Base-by-base conservation (phyloP, 352 stramenopile genomes). In the Plasmopara viticola region DNA sequence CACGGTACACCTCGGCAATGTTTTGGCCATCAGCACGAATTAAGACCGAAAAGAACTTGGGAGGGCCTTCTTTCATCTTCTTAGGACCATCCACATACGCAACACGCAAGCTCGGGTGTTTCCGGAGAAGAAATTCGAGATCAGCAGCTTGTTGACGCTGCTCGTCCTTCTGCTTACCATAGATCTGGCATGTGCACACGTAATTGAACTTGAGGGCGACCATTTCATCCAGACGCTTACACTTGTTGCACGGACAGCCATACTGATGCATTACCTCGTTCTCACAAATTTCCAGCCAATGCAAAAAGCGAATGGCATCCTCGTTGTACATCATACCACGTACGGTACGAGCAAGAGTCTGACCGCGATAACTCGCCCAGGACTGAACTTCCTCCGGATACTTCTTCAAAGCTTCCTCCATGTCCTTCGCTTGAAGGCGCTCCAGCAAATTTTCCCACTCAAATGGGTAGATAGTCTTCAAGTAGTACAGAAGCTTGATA, bases 401-500 rank as follows among this genome's bases (percentile, higher is more conserved):
- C 37, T 92, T 92, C 51, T 91, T 92, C 17, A 94, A 38, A 7
- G 84, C 84, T 50, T 92, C 82, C 9, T 90, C 69, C 75, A 90
- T 86, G 37, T 94, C 84, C 62, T 92, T 92, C 0, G 59, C 67
- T 40, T 82, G 63, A 9, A 94, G 46, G 20, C 84, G 76, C 46
- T 94, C 84, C 0, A 94, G 59, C 40, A 94, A 50, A 52, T 94
- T 94, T 41, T 89, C 74, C 76, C 78, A 94, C 60, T 94, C 84
- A 45, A 86, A 88, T 6, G 79, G 81, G 44, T 94, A 90, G 20
- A 94, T 93, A 2, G 84, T 94, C 56, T 92, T 77, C 53, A 96
- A 66, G 58, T 99, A 99, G 34, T 98, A 95, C 53, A 99, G 63
- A 14, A 97, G 87, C 35, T 95, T 98, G 44, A 99, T 96, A 55